Conservation (phyloP, 2,329 filamentous ascomycete species). For the Biscogniauxia sp. region DNA sequence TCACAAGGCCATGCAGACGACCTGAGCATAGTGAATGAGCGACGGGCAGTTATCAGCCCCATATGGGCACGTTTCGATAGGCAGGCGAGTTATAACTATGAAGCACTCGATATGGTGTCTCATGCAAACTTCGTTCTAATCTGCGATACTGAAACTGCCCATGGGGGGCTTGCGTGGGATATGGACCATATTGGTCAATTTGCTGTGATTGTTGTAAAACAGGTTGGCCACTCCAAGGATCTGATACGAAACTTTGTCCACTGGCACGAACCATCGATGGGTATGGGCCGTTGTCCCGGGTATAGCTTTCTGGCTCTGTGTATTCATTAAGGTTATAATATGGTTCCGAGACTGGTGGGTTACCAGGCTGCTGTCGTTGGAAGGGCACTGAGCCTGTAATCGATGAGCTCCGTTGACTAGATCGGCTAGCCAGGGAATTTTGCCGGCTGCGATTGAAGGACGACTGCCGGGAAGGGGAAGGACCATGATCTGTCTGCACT, state of each 20-base stretch:
- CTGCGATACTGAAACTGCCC: conserved; percentile 40
- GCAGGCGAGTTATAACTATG: conserved; percentile 60
- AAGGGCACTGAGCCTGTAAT: conserved; percentile 15
- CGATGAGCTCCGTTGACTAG: conserved; percentile 22
- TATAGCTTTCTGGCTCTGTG: conserved; percentile 11
- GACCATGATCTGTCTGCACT: conserved; percentile 28
- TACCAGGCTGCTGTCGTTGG: conserved; percentile 12
- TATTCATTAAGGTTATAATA: conserved; percentile 27
- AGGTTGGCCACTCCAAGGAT: conserved; percentile 27
- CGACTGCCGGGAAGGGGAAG: conserved; percentile 22
- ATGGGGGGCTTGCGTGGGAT: conserved; percentile 35
- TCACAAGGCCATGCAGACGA: neutral
- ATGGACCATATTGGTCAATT: conserved; percentile 30
- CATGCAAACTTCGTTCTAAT: conserved; percentile 29
- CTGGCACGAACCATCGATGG: conserved; percentile 20
- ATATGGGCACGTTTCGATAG: conserved; percentile 54
- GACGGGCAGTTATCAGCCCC: conserved; percentile 40
- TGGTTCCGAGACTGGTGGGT: conserved; percentile 19
- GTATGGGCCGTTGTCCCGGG: conserved; percentile 25
- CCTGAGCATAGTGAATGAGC: conserved; percentile 1
- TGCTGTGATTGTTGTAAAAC: conserved; percentile 26
- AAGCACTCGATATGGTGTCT: conserved; percentile 49
- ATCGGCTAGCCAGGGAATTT: conserved; percentile 32
- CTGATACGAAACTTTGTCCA: conserved; percentile 21
- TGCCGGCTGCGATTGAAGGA: conserved; percentile 31